Conservation (phyloP, 306 rosid genomes). For the Dicorynia guianensis region DNA sequence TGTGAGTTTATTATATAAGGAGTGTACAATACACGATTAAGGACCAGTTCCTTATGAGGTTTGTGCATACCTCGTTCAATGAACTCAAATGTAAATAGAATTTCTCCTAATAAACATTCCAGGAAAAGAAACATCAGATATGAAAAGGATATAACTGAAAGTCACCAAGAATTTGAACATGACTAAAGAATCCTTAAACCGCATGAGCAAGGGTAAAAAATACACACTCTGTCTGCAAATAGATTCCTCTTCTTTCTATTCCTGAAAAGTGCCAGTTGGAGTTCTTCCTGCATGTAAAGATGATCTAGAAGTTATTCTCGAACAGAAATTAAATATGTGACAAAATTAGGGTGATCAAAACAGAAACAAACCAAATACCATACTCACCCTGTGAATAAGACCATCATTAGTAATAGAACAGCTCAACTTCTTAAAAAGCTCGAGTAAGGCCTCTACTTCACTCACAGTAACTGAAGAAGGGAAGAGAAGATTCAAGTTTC, state of each 20-base stretch:
- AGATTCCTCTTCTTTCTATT: slow-evolving; percentile 69
- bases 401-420: slow-evolving; percentile 80
- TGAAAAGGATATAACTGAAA: not conserved
- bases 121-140: slow-evolving; percentile 16
- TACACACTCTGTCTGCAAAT: slow-evolving; percentile 82
- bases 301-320: slow-evolving; percentile 7
- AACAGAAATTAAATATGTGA: not conserved
- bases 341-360: slow-evolving; percentile 12
- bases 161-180: slow-evolving; percentile 2
- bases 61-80: too few species aligned
- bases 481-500: not conserved
- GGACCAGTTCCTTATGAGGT: too few species aligned
- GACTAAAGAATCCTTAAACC: slow-evolving; percentile 6
- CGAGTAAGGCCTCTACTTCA: slow-evolving; percentile 83
- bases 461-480: slow-evolving; percentile 64
- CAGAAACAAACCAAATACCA: not conserved
- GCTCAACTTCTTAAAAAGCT: slow-evolving; percentile 84
- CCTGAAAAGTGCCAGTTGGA: slow-evolving; percentile 86
- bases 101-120: not conserved
- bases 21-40: too few species aligned
- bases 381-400: slow-evolving; percentile 80
- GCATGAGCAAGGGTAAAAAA: slow-evolving; percentile 23
- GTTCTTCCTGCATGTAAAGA: slow-evolving; percentile 75
- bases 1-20: too few species aligned
- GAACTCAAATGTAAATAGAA: too few species aligned